Base-by-base conservation (phyloP, 2,329 filamentous ascomycete species). In the Aspergillus sclerotialis region DNA sequence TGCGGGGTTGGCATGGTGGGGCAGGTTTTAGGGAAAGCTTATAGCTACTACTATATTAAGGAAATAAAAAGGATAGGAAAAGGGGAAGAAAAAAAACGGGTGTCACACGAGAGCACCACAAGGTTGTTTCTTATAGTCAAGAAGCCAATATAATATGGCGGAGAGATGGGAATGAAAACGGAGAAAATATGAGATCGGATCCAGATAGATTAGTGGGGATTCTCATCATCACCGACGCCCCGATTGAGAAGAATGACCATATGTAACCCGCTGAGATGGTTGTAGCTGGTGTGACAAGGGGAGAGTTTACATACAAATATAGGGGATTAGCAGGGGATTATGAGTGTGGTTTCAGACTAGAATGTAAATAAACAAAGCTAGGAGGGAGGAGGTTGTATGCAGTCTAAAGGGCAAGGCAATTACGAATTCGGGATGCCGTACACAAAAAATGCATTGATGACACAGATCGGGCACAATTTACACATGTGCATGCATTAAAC, bases 1-100 rank as follows among this genome's bases (percentile, higher is more conserved):
- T 62, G 57, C 42, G 56, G 56, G 52, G 56, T 42, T 21, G 58
- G 46, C 61, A 65, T 65, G 47, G 55, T 39, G 53, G 49, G 48
- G 52, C 46, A 48, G 15, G 12, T 32, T 18, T 13, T 23, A 26
- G 32, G 30, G 16, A 25, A 29, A 37, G 28, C 18, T 28, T 11
- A 31, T 14, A 33, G 14, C 16, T 24, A 31, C 19, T 37, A 16
- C 31, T 30, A 28, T 19, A 28, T 27, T 21, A 28, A 7, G 9
- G 18, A 18, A 21, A 40, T 5, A 28, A 21, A 27, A 14, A 28
- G 32, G 27, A 30, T 10, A 30, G 16, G 35, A 30, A n/a, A 5
- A 36, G 16, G 30, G 14, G 13, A 25, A 4, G 10, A 36, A 24
- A 23, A 14, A 25, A 30, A 32, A 38, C 10, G 13, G 14, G 15